Evolutionary conservation across 2,329 filamentous ascomycete genomes (phyloP), one percentile per base, ranked within the genome.

Genomic region (Nigrograna mackinnonii): DNA sequence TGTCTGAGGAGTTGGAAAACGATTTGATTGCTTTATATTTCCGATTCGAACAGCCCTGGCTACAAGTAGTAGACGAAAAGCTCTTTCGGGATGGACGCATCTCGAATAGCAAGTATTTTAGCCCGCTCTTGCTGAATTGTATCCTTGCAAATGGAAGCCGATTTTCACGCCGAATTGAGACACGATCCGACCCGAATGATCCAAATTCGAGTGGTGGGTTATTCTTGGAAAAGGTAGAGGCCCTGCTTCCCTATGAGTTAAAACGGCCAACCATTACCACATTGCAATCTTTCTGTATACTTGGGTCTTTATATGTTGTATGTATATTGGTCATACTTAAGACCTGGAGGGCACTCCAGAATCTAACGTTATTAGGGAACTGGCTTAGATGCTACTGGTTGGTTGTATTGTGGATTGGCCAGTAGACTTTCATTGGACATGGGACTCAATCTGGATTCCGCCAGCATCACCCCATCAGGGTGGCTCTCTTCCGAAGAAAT

Each of bases 31-130:
- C 66, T 19, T 37, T 68, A 1, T 71, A 67, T 37, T 71, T 71
- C 32, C 46, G 50, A 11, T 71, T 67, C 60, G 64, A 71, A 17
- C 60, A 67, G 11, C 67, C 68, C 0, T 70, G 67, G 64, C 52
- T 50, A 12, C 64, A 68, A n/a, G 44, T 69, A 0, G 55, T 69
- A 1, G 59, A 71, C 22, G 68, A 71, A 31, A 39, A 33, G 5
- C 47, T 71, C 0, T 71, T 70, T 39, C 57, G 67, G 12, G 45
- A 67, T 4, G 62, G 60, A 22, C 47, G 55, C 6, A 12, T 14
- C 24, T 28, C 24, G 14, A 28, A 28, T 14, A 14, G 24, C 14
- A 28, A 14, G 14, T 28, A 28, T 14, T 28, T 28, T 14, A 28
- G 24, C 14, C 24, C 24, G 11, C 24, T 28, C 14, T 14, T 28